Evolutionary conservation across 2,329 filamentous ascomycete genomes (phyloP).

Genomic region (Lachnum nothofagi): DNA sequence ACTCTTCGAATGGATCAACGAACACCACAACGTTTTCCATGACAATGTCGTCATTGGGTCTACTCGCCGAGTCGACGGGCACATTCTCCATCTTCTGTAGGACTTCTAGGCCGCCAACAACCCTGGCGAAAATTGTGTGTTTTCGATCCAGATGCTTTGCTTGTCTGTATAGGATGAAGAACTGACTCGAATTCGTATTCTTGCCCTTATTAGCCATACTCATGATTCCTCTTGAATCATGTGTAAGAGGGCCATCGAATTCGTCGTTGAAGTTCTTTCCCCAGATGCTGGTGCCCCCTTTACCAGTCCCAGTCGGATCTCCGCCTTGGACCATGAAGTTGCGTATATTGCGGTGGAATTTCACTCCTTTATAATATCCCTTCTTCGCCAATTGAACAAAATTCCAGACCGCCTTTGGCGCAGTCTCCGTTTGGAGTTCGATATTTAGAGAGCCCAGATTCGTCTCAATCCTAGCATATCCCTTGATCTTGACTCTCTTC

Average conservation of each 20-base stretch:
- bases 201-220: conserved; percentile 99
- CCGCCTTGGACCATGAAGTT: conserved; percentile 98
- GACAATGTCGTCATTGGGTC: conserved; percentile 70
- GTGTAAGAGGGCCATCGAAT: conserved; percentile 81
- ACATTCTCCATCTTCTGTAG: conserved; percentile 72
- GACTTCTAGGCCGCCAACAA: conserved; percentile 70
- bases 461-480: conserved; percentile 85
- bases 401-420: conserved; percentile 94
- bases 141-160: conserved; percentile 86
- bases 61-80: conserved; percentile 67
- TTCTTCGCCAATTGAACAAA: conserved; percentile 83
- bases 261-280: conserved; percentile 92
- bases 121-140: conserved; percentile 90
- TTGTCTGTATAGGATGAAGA: conserved; percentile 84
- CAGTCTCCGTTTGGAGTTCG: conserved; percentile 84
- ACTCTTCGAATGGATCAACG: conserved; percentile 93
- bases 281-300: conserved; percentile 89
- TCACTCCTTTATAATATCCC: conserved; percentile 79
- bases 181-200: conserved; percentile 93
- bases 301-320: conserved; percentile 85
- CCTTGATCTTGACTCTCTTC: conserved; percentile 80
- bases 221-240: conserved; percentile 71
- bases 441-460: conserved; percentile 79
- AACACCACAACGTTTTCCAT: conserved; percentile 83
- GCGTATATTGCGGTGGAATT: conserved; percentile 89